Evolutionary conservation across 2,329 filamentous ascomycete genomes (phyloP).

Genomic region (Apiospora pterosperma): DNA sequence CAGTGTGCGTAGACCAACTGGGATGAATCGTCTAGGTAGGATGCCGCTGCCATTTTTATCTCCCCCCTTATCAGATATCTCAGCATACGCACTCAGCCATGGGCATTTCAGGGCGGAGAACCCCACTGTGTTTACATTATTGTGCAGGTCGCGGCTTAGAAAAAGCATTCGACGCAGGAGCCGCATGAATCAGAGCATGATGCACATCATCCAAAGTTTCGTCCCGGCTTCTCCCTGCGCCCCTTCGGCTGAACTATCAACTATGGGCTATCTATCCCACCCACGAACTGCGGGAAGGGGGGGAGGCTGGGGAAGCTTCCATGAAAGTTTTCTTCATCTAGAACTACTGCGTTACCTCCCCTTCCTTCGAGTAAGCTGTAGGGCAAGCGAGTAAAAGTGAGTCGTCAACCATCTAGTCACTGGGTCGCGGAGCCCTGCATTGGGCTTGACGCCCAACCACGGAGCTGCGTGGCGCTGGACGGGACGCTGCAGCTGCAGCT

Average conservation of each 20-base stretch:
- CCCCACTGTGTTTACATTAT: background rate
- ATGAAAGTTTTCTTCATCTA: background rate
- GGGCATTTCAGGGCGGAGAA: background rate
- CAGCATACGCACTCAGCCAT: background rate
- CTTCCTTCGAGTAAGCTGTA: background rate
- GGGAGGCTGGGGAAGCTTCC: background rate
- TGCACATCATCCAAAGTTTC: background rate
- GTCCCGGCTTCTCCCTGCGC: background rate
- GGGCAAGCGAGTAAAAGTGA: background rate
- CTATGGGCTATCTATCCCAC: background rate
- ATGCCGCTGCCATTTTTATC: background rate
- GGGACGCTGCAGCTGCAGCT: constrained; percentile 2
- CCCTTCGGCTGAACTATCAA: background rate
- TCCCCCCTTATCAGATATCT: background rate
- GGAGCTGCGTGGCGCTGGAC: background rate
- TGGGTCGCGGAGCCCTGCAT: constrained; percentile 1
- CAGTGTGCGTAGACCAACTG: no score
- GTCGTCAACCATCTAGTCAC: background rate
- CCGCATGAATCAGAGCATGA: background rate
- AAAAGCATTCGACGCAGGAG: background rate
- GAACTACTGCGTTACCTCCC: background rate
- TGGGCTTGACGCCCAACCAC: background rate
- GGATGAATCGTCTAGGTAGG: background rate
- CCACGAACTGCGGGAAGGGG: background rate
- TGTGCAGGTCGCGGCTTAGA: background rate